Evolutionary conservation across 169 alveolate genomes (phyloP).

Genomic region (Plasmodium vivax): DNA sequence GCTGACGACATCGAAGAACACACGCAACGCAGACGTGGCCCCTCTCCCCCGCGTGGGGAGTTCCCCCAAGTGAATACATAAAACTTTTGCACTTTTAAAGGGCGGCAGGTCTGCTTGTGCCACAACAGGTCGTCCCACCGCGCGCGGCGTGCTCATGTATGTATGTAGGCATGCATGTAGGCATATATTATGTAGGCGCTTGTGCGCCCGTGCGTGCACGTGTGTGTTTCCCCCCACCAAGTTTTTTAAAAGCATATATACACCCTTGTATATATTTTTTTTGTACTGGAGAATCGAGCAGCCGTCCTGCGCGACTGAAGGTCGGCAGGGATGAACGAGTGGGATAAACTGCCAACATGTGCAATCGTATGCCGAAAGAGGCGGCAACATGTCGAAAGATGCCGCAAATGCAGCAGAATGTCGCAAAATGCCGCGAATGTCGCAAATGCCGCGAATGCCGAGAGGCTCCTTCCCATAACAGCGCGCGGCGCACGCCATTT

Average conservation of each 20-base stretch:
- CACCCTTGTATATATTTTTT: conserved; percentile 1
- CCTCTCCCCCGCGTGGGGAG: not conserved
- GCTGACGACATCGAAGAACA: not conserved
- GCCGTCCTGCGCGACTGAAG: not conserved
- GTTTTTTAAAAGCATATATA: not conserved
- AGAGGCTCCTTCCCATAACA: not conserved
- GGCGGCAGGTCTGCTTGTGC: not conserved
- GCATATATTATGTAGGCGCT: not conserved
- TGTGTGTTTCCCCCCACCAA: not conserved
- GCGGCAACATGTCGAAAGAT: not conserved
- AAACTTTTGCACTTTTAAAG: conserved; percentile 12
- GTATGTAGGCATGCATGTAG: not conserved
- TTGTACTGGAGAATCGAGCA: conserved; percentile 22
- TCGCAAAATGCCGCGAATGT: not conserved
- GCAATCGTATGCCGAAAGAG: not conserved
- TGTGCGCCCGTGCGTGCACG: not conserved
- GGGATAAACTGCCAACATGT: not conserved
- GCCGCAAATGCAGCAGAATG: no score
- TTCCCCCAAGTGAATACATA: not conserved
- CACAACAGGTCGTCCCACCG: not conserved
- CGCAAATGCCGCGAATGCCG: no score
- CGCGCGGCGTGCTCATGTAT: not conserved
- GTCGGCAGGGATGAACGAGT: not conserved
- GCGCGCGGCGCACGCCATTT: not conserved
- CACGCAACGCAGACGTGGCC: not conserved